Conservation (phyloP, 1,139 yeast species). For the Spencermartinsiella ligniputridi region DNA sequence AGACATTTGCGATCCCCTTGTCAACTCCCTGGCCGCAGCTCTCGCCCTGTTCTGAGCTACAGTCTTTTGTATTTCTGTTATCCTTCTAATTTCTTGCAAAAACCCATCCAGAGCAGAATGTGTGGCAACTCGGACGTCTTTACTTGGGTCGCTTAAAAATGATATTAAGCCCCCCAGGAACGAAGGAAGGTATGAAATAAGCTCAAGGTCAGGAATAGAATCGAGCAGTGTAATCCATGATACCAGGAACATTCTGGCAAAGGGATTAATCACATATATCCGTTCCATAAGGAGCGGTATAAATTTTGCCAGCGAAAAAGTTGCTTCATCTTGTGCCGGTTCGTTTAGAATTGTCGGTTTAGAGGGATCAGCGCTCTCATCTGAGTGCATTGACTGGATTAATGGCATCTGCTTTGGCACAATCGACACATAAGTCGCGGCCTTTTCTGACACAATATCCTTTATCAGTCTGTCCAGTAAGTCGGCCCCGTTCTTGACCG, state of each 20-base stretch:
- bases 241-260: constrained; percentile 83
- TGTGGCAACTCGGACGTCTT: constrained; percentile 84
- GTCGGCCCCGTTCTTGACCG: constrained; percentile 96
- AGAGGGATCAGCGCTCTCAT: constrained; percentile 4
- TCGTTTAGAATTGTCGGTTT: constrained; percentile 16
- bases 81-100: constrained; percentile 72
- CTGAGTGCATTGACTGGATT: background rate
- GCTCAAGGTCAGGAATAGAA: constrained; percentile 86
- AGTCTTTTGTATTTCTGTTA: constrained; percentile 59
- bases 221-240: constrained; percentile 90
- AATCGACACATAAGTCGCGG: constrained; percentile 84
- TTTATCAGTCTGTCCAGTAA: constrained; percentile 83
- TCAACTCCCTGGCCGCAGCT: background rate
- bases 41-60: constrained; percentile 18
- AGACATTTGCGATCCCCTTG: background rate
- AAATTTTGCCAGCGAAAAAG: constrained; percentile 82
- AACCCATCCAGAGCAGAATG: constrained; percentile 71
- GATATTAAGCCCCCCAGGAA: constrained; percentile 81
- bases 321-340: constrained; percentile 55
- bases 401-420: constrained; percentile 36
- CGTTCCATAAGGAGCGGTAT: constrained; percentile 87
- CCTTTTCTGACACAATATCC: constrained; percentile 94
- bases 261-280: constrained; percentile 88
- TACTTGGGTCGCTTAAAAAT: constrained; percentile 77
- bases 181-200: constrained; percentile 82